Evolutionary conservation across 306 rosid species (phyloP).

Genomic region (Gastrolobium bilobum): DNA sequence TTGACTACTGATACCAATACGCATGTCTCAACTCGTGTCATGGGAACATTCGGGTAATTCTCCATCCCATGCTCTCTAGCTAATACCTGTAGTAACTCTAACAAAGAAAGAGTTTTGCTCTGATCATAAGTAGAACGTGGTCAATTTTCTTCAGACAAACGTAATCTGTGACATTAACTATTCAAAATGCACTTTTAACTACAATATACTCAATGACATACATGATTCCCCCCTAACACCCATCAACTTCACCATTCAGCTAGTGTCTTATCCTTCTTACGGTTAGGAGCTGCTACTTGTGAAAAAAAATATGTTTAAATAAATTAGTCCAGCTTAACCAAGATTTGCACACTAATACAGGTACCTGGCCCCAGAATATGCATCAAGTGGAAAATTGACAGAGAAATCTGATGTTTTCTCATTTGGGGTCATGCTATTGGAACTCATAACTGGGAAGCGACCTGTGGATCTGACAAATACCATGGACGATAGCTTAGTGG

Average conservation of each 20-base stretch:
- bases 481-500: slow-evolving; percentile 88
- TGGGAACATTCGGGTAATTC: slow-evolving; percentile 87
- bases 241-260: not conserved
- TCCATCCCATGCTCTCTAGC: not conserved
- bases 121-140: not conserved
- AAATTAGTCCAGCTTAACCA: not conserved
- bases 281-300: not conserved
- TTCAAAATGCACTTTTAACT: not conserved
- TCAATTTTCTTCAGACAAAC: not conserved
- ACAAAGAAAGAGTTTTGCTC: not conserved
- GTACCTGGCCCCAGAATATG: slow-evolving; percentile 93
- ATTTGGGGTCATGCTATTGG: slow-evolving; percentile 90
- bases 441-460: slow-evolving; percentile 77
- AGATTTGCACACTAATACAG: slow-evolving; percentile 51
- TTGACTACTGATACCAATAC: slow-evolving; percentile 71
- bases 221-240: not conserved
- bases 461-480: slow-evolving; percentile 65
- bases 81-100: not conserved
- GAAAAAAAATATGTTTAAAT: not conserved
- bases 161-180: not conserved
- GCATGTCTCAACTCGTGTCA: slow-evolving; percentile 83
- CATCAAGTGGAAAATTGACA: slow-evolving; percentile 86
- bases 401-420: slow-evolving; percentile 91
- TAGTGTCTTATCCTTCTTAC: not conserved
- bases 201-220: not conserved